Conservation (phyloP, 768 basidiomycete species). For the Botryobasidium botryosum region DNA sequence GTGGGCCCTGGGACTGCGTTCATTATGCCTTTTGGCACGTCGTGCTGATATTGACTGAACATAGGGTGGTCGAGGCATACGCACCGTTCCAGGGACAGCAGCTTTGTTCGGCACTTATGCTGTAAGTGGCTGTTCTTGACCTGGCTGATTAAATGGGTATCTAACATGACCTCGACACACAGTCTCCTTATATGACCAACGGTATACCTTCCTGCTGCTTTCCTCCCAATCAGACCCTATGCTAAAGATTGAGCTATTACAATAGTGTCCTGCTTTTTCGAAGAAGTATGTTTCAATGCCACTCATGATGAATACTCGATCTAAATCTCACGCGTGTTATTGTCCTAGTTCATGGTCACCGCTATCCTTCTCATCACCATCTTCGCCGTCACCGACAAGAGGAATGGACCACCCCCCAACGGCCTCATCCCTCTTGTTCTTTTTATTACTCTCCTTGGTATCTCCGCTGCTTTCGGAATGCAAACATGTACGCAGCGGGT, state of each 20-base stretch:
- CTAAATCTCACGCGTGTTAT: neutral
- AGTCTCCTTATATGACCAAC: constrained; percentile 3
- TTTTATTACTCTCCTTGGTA: constrained; percentile 41
- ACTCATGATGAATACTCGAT: neutral
- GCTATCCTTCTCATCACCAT: constrained; percentile 37
- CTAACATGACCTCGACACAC: too few species aligned
- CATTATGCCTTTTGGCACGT: constrained; percentile 38
- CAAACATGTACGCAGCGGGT: constrained; percentile 26
- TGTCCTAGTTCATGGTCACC: constrained; percentile 34
- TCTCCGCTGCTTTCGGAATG: constrained; percentile 41
- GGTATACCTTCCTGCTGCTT: constrained; percentile 19
- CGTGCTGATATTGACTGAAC: too few species aligned
- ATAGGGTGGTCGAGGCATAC: too few species aligned
- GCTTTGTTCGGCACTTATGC: constrained; percentile 43
- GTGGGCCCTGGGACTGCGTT: constrained; percentile 19
- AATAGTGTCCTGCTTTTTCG: constrained; percentile 29
- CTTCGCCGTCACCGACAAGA: constrained; percentile 35
- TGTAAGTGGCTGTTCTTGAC: too few species aligned
- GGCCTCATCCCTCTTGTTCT: constrained; percentile 39
- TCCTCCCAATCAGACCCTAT: neutral
- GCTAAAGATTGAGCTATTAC: neutral
- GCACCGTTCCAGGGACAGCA: constrained; percentile 19
- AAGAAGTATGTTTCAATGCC: neutral
- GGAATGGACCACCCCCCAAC: constrained; percentile 30
- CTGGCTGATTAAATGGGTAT: too few species aligned